A percentile compares a stretch with the other conserved stretches of the same genome.
Conservation (phyloP, 2,329 filamentous ascomycete species). For the Cladosporium halotolerans region DNA sequence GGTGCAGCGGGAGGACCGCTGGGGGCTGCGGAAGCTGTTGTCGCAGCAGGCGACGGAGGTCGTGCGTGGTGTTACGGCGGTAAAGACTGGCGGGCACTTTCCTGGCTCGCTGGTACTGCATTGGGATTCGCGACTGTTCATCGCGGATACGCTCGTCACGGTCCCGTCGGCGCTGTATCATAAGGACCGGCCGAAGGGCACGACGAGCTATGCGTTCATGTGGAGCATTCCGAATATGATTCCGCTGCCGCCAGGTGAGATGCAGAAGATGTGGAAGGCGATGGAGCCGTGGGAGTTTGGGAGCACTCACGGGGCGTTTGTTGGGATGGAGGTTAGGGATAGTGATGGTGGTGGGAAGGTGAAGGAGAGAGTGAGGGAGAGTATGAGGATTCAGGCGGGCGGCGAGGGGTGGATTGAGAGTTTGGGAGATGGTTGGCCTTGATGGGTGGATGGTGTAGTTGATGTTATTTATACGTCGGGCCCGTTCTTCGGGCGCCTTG, state of each 20-base stretch:
- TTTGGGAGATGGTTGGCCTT: conserved; percentile 19
- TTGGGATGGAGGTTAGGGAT: conserved; percentile 54
- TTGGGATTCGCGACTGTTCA: conserved; percentile 50
- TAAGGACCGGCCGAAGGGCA: conserved; percentile 37
- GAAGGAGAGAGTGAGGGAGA: conserved; percentile 63
- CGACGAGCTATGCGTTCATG: conserved; percentile 60
- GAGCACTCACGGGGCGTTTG: conserved; percentile 63
- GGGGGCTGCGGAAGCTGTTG: conserved; percentile 43
- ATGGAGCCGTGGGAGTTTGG: conserved; percentile 57
- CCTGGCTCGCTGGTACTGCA: conserved; percentile 65
- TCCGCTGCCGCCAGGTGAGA: conserved; percentile 57
- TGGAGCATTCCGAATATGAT: conserved; percentile 73
- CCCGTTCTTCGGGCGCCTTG: no score
- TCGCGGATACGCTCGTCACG: conserved; percentile 71
- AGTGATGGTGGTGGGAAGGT: conserved; percentile 35
- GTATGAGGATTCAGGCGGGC: conserved; percentile 66
- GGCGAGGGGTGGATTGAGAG: conserved; percentile 18
- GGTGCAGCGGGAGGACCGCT: conserved; percentile 47
- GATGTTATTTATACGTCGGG: background rate
- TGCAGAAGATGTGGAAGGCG: conserved; percentile 64
- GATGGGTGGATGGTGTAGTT: background rate
- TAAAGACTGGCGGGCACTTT: conserved; percentile 76
- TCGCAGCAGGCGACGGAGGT: conserved; percentile 29
- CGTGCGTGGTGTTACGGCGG: conserved; percentile 48
- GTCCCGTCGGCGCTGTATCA: conserved; percentile 48